phyloP scores from a whole-genome alignment of 2,329 filamentous ascomycete genomes.

The Trichoderma sp. region DNA sequence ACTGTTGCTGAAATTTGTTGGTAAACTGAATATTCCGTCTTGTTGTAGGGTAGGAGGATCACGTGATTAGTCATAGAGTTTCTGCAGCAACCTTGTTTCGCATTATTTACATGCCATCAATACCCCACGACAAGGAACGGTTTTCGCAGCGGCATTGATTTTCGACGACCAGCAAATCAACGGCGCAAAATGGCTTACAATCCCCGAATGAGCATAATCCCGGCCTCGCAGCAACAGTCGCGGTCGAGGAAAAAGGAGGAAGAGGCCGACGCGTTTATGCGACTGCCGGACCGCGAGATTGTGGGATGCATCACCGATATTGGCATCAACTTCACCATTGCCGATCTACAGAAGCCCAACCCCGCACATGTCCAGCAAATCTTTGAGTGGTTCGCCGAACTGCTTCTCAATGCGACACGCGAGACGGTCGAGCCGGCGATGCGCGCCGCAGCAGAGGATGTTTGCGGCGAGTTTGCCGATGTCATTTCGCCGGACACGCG shows the following conservation, averaged over 20 bases:
- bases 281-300: slow-evolving; percentile 71
- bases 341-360: slow-evolving; percentile 90
- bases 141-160: neutral
- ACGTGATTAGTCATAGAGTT: slow-evolving; percentile 10
- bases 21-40: neutral
- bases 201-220: slow-evolving; percentile 59
- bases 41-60: neutral
- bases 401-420: slow-evolving; percentile 89
- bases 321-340: slow-evolving; percentile 80
- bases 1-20: neutral
- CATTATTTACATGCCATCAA: neutral
- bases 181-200: slow-evolving; percentile 53
- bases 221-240: slow-evolving; percentile 46
- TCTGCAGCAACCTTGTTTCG: slow-evolving; percentile 20
- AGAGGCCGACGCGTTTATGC: slow-evolving; percentile 58
- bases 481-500: slow-evolving; percentile 83
- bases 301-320: slow-evolving; percentile 97
- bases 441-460: slow-evolving; percentile 83
- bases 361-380: slow-evolving; percentile 94
- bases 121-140: neutral
- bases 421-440: slow-evolving; percentile 94
- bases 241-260: slow-evolving; percentile 58
- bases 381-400: slow-evolving; percentile 95
- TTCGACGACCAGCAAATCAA: neutral
- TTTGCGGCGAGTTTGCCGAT: slow-evolving; percentile 81